A percentile compares a stretch with the other conserved stretches of the same genome.
Conservation (phyloP, 2,329 filamentous ascomycete species). For the Purpureocillium lavendulum region DNA sequence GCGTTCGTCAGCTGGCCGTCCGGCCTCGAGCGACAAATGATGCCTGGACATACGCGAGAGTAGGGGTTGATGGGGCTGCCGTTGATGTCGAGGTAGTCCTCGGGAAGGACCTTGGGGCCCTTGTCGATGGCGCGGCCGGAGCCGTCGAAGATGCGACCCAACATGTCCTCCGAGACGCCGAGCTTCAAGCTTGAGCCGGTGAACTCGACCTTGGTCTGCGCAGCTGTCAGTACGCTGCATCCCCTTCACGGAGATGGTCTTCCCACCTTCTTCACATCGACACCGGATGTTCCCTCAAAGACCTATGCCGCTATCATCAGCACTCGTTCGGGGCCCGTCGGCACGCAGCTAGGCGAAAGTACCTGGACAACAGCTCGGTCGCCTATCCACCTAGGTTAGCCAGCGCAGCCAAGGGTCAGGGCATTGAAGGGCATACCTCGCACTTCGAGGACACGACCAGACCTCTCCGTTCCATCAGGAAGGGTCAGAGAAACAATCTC, state of each 20-base stretch:
- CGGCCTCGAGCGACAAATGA: too few relatives aligned
- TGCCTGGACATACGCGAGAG: conserved; percentile 58
- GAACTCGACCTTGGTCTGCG: conserved; percentile 91
- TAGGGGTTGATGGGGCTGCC: conserved; percentile 98
- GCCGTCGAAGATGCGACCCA: conserved; percentile 97
- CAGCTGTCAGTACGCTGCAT: conserved; percentile 14
- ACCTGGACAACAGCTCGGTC: conserved; percentile 94
- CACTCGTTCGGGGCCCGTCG: conserved; percentile 6
- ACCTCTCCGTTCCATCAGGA: conserved; percentile 87
- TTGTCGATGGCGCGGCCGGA: conserved; percentile 98
- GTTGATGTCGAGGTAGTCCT: conserved; percentile 99
- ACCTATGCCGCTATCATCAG: conserved; percentile 49
- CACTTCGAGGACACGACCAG: conserved; percentile 94
- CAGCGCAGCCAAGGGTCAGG: not conserved
- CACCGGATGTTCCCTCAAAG: conserved; percentile 93
- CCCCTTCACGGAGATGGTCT: not conserved
- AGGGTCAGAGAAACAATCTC: conserved; percentile 96
- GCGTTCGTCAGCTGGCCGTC: conserved; percentile 11
- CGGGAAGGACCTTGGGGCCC: conserved; percentile 93
- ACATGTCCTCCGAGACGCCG: conserved; percentile 98
- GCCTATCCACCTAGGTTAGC: conserved; percentile 41
- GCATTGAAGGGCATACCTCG: conserved; percentile 55
- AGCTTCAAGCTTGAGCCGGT: conserved; percentile 96
- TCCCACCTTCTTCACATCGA: conserved; percentile 95
- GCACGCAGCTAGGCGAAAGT: conserved; percentile 18